Evolutionary conservation across 225 moss, liverwort and hornwort genomes (phyloP).

Genomic region (Polytrichum formosum): DNA sequence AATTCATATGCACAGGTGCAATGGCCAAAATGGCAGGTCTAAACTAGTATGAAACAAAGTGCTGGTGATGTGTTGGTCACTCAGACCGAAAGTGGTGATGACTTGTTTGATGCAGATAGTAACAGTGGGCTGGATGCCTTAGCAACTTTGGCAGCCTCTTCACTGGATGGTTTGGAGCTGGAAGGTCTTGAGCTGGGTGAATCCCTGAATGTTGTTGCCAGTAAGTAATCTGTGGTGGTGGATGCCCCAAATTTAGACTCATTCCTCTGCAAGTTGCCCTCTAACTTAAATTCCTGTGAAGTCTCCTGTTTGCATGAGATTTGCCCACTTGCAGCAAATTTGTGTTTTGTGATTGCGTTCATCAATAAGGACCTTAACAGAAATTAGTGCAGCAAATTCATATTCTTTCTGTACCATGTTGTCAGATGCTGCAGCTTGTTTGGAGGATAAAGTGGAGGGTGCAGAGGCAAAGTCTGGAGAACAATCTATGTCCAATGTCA

Average conservation of each 20-base stretch:
- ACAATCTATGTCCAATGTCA: slow-evolving; percentile 33
- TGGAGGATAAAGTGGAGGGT: slow-evolving; percentile 41
- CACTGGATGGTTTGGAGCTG: slow-evolving; percentile 48
- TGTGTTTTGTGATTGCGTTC: too few species aligned
- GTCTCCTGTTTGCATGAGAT: too few species aligned
- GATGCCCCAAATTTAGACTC: too few species aligned
- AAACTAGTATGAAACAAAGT: background rate
- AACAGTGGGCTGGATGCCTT: slow-evolving; percentile 89
- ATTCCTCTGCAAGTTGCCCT: too few species aligned
- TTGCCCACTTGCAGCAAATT: too few species aligned
- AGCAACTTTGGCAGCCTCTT: slow-evolving; percentile 84
- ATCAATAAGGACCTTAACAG: too few species aligned
- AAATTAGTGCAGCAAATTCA: too few species aligned
- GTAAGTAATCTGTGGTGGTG: slow-evolving; percentile 9
- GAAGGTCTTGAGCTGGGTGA: slow-evolving; percentile 59
- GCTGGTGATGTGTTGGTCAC: background rate
- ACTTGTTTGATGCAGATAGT: slow-evolving; percentile 51
- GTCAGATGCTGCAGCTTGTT: slow-evolving; percentile 43
- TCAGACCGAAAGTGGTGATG: background rate
- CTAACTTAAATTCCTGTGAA: too few species aligned
- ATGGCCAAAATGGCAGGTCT: too few species aligned
- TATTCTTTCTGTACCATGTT: background rate
- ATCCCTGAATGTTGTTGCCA: slow-evolving; percentile 35
- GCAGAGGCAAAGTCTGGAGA: slow-evolving; percentile 30
- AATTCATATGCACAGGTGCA: too few species aligned